These are phyloP conservation scores for Diddensiella transvaalensis DNA, from an alignment of 805 yeast genomes.

Conservation along the genomic window DNA sequence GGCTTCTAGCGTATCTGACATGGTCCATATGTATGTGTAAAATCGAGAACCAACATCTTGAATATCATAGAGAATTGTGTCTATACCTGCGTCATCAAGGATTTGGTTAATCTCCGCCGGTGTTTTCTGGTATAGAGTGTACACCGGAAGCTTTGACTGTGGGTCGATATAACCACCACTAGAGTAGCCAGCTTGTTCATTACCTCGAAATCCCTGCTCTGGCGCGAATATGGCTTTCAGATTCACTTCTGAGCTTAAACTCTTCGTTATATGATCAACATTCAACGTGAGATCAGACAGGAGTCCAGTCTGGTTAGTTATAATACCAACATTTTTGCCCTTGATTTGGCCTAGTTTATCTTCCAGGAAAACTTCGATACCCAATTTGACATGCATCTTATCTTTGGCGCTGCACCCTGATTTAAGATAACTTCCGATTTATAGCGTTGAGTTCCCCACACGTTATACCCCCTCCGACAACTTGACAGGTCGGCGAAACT, in stretches of 20 bases:
- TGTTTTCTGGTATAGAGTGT: constrained; percentile 9
- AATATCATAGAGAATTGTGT: constrained; percentile 10
- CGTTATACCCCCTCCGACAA: too few species aligned
- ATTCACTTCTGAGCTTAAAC: neutral
- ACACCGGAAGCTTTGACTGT: constrained; percentile 10
- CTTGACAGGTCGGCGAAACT: too few species aligned
- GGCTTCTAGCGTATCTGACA: constrained; percentile 14
- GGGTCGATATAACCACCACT: constrained; percentile 14
- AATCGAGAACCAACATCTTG: constrained; percentile 16
- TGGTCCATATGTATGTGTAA: constrained; percentile 16
- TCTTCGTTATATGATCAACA: constrained; percentile 5
- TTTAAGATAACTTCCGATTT: too few species aligned
- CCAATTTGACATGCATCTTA: constrained; percentile 5
- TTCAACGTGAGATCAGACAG: constrained; percentile 11
- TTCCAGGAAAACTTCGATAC: constrained; percentile 10
- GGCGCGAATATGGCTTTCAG: constrained; percentile 16
- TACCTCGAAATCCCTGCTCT: constrained; percentile 15
- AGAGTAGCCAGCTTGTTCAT: constrained; percentile 14
- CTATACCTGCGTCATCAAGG: constrained; percentile 11
- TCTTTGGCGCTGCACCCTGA: too few species aligned
- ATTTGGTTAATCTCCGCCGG: constrained; percentile 12
- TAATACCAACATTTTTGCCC: constrained; percentile 14
- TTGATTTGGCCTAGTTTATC: constrained; percentile 6
- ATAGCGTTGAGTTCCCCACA: too few species aligned
- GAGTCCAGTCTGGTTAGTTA: constrained; percentile 15